A percentile compares a stretch with the other conserved stretches of the same genome.
These are phyloP conservation scores for Morella rubra DNA, from an alignment of 306 rosid species.

Conservation along the genomic window DNA sequence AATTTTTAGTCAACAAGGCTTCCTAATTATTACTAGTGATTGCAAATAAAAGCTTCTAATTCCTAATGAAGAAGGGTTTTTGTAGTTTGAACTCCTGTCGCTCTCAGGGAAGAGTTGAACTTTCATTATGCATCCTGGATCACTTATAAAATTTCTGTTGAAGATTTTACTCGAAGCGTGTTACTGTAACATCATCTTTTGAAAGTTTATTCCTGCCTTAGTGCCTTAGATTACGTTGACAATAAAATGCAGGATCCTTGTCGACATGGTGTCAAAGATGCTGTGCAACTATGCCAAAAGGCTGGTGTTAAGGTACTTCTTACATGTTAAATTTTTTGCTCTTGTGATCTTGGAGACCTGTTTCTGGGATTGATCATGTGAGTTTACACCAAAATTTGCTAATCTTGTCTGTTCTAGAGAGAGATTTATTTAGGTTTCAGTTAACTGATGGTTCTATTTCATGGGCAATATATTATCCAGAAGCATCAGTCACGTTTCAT, in stretches of 20 bases:
- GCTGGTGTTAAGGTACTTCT: conserved; percentile 89
- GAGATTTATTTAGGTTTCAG: too few relatives aligned
- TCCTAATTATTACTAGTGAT: too few relatives aligned
- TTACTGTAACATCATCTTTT: background rate
- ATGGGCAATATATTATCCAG: background rate
- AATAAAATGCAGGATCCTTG: conserved; percentile 81
- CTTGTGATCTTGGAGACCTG: conserved; percentile 10
- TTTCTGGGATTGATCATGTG: conserved; percentile 3
- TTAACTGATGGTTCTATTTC: background rate
- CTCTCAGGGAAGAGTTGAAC: too few relatives aligned
- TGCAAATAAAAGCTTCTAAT: too few relatives aligned
- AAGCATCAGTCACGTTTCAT: too few relatives aligned
- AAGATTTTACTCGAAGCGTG: background rate
- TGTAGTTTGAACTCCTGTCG: too few relatives aligned
- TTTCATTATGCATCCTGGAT: too few relatives aligned
- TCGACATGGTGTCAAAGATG: conserved; percentile 67
- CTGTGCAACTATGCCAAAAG: conserved; percentile 80
- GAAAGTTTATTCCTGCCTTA: background rate
- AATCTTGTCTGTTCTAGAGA: background rate
- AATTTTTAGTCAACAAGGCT: too few relatives aligned
- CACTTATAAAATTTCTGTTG: background rate
- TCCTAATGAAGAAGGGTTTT: too few relatives aligned
- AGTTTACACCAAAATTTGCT: background rate
- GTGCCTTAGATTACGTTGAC: background rate
- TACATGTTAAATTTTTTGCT: conserved; percentile 3